Evolutionary conservation across 768 basidiomycete species (phyloP), one percentile per base, ranked within the genome.

Genomic region (Mycena belliarum): DNA sequence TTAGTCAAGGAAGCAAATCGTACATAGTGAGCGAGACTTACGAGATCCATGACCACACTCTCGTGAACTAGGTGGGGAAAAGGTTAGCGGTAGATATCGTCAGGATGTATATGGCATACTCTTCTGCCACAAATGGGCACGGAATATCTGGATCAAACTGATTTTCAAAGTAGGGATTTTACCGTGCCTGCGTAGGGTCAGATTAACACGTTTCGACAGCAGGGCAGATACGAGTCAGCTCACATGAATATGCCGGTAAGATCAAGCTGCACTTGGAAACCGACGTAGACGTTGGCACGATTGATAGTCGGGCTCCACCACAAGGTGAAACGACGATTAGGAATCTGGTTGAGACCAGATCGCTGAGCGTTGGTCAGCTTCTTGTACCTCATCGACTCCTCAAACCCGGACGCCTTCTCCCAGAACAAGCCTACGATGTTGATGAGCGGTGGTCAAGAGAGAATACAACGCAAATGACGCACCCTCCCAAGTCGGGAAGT

Each of bases 281-380:
- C 97, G 71, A 98, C 95, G 68, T 97, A 97, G 70, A 98, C 95
- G 70, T 99, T 99, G 52, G 97, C 96, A 63, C 97, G 93, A 75
- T 98, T 98, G 79, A 98, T 98, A 0, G 96, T 98, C 24, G 95
- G 95, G 70, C 91, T 93, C 95, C 95, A 97, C 97, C 97, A 99
- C 11, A 99, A 81, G 4, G 96, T 98, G 79, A 98, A 98, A 14
- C 93, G 92, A 87, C 96, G 95, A 71, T 98, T 98, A 8, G 96
- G 96, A 70, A 98, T 96, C 71, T 96, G 95, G 70, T 93, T 93
- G 42, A 96, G 76, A 91, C 97, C 97, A 33, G 95, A 97, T 45
- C 96, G 90, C 74, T 99, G 97, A 12, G 97, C 97, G 69, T 98
- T 99, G 48, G 97, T 98, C 60, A 98, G 82, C 71, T 94, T 95